A percentile compares a stretch with the other conserved stretches of the same genome.
Evolutionary conservation across 495 filamentous ascomycete genomes (phyloP).

Genomic region (Daldinia grandis): DNA sequence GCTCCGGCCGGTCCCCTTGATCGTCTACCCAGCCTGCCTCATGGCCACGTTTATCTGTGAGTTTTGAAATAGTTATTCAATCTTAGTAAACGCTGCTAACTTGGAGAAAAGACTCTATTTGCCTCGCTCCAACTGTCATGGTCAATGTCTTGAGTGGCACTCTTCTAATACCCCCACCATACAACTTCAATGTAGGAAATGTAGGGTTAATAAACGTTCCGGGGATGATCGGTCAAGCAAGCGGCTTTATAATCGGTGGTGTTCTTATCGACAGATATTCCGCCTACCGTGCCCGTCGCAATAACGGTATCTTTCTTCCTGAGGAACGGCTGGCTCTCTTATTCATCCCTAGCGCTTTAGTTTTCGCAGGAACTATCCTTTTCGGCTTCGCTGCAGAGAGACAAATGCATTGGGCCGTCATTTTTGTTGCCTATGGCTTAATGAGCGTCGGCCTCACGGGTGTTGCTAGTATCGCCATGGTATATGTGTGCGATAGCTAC

Average conservation of each 20-base stretch:
- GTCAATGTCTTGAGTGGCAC: conserved; percentile 14
- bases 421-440: conserved; percentile 17
- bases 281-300: conserved; percentile 13
- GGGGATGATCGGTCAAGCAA: conserved; percentile 13
- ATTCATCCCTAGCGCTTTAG: conserved; percentile 11
- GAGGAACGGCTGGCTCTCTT: conserved; percentile 17
- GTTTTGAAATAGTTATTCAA: neutral
- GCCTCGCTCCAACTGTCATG: conserved; percentile 23
- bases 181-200: conserved; percentile 16
- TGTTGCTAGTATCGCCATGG: conserved; percentile 18
- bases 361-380: conserved; percentile 16
- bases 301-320: conserved; percentile 19
- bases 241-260: conserved; percentile 12
- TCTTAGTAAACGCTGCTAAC: neutral
- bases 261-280: conserved; percentile 16
- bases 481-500: conserved; percentile 23
- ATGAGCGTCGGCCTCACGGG: conserved; percentile 18
- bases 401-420: conserved; percentile 15
- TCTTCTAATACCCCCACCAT: conserved; percentile 16
- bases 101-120: conserved; percentile 7
- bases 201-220: conserved; percentile 22
- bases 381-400: conserved; percentile 14
- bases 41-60: conserved; percentile 16
- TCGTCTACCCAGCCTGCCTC: conserved; percentile 17
- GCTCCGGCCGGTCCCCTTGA: conserved; percentile 15